Conservation (phyloP, 1,139 yeast species). For the Diutina mesorugosa region DNA sequence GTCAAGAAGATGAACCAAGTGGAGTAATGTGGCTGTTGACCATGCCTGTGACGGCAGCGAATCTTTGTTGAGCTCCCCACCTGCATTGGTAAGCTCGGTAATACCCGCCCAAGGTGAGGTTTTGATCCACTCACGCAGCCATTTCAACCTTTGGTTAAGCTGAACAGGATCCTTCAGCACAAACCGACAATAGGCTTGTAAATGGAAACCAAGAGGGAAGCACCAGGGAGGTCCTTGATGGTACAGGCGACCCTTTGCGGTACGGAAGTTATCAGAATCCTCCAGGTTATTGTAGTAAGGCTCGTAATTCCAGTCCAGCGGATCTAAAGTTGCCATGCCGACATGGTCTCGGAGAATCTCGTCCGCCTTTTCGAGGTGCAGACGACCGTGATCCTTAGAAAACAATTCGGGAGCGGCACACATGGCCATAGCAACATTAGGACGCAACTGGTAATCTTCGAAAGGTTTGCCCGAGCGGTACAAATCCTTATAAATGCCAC, state of each 20-base stretch:
- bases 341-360: constrained; percentile 67
- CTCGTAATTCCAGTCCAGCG: constrained; percentile 79
- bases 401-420: constrained; percentile 89
- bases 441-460: constrained; percentile 89
- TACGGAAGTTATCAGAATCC: constrained; percentile 78
- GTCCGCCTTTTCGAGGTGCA: constrained; percentile 65
- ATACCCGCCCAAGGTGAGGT: constrained; percentile 86
- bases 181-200: constrained; percentile 45
- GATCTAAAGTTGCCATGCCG: constrained; percentile 89
- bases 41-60: constrained; percentile 96
- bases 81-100: constrained; percentile 83
- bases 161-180: constrained; percentile 35
- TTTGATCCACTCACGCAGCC: constrained; percentile 57
- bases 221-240: constrained; percentile 99
- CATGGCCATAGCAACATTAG: constrained; percentile 90
- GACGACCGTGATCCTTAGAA: constrained; percentile 41
- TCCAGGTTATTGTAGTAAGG: constrained; percentile 77
- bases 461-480: constrained; percentile 71
- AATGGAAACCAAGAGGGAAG: constrained; percentile 80
- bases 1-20: constrained; percentile 22
- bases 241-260: constrained; percentile 90
- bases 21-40: constrained; percentile 80
- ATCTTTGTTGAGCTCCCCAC: constrained; percentile 69
- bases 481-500: constrained; percentile 89
- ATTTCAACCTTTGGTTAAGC: constrained; percentile 43